These are phyloP conservation scores for Pulchroboletus neoregius DNA, from an alignment of 1,284 basidiomycete species.

Conservation along the genomic window DNA sequence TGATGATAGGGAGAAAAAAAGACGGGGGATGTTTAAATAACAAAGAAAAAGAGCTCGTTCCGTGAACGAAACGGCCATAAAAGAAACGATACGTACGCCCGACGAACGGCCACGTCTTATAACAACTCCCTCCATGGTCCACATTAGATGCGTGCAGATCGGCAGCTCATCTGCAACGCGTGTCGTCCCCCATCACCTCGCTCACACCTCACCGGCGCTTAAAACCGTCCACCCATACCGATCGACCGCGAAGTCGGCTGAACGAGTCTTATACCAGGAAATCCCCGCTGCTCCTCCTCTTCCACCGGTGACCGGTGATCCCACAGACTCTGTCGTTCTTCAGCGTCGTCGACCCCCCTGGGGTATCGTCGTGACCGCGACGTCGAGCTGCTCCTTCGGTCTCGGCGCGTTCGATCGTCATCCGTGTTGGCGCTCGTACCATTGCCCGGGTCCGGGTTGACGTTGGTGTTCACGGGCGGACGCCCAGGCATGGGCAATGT, in stretches of 20 bases:
- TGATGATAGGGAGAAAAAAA: not conserved
- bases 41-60: not conserved
- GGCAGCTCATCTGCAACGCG: not conserved
- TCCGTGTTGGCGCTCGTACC: not conserved
- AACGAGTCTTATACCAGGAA: slow-evolving; percentile 25
- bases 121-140: not conserved
- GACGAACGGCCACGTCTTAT: not conserved
- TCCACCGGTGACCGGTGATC: slow-evolving; percentile 22
- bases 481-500: slow-evolving; percentile 2
- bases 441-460: not conserved
- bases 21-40: not conserved
- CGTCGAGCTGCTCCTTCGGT: slow-evolving; percentile 27
- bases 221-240: slow-evolving; percentile 20
- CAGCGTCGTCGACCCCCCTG: slow-evolving; percentile 26
- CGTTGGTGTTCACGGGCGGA: not conserved
- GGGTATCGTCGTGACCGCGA: slow-evolving; percentile 31
- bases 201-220: not conserved
- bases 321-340: slow-evolving; percentile 30
- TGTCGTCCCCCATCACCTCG: not conserved
- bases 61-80: not conserved
- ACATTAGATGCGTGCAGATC: slow-evolving; percentile 6
- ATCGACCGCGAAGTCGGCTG: slow-evolving; percentile 7
- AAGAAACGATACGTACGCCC: too few species aligned
- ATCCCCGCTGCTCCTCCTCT: slow-evolving; percentile 10
- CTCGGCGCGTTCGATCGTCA: not conserved